phyloP scores from a whole-genome alignment of 352 stramenopile genomes.

The Globisporangium lucens region DNA sequence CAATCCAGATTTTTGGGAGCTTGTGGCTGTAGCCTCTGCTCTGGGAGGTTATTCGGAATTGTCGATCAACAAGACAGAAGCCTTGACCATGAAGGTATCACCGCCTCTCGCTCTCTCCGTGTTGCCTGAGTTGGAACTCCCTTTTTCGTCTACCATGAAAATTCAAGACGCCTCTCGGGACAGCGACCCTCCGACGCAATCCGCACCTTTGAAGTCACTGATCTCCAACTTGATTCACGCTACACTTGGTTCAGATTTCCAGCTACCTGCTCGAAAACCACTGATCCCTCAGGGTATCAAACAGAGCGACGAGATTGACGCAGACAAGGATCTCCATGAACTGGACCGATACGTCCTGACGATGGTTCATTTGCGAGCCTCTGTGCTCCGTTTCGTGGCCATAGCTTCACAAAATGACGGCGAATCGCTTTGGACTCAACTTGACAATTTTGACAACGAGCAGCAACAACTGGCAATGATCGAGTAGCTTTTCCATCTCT shows the following conservation, averaged over 20 bases:
- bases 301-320: not conserved
- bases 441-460: not conserved
- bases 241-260: not conserved
- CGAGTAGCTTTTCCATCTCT: conserved; percentile 27
- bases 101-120: not conserved
- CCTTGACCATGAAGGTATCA: not conserved
- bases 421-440: not conserved
- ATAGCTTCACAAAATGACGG: not conserved
- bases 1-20: not conserved
- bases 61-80: not conserved
- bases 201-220: not conserved
- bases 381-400: conserved; percentile 27
- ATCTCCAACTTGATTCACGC: not conserved
- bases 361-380: conserved; percentile 19
- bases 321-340: not conserved
- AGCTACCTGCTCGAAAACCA: not conserved
- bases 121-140: not conserved
- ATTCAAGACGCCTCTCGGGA: not conserved
- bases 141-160: conserved; percentile 6
- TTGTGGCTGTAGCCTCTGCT: not conserved
- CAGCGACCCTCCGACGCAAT: too few relatives aligned
- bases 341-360: not conserved
- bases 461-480: not conserved
- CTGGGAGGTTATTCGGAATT: conserved; percentile 16
- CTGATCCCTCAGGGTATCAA: not conserved